Evolutionary conservation across 257 asterid genomes (phyloP), one percentile per base, ranked within the genome.

Genomic region (Thymus mandschuricus): DNA sequence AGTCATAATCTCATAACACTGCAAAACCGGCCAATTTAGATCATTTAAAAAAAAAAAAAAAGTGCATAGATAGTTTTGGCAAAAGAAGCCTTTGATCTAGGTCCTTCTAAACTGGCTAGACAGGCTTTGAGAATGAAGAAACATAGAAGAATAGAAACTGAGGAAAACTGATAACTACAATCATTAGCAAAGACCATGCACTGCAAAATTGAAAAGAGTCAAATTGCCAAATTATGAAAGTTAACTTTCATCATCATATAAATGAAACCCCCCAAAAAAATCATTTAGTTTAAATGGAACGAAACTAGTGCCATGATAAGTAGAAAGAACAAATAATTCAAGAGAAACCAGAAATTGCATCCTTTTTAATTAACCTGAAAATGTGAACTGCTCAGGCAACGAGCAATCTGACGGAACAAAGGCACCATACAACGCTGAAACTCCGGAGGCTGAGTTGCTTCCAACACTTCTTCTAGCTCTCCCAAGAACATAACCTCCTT

Each of bases 401-500:
- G 85, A 64, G 74, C 80, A 75, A 84, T 69, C 81, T 77, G 78
- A 60, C 78, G 79, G 60, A 85, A 82, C 77, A 85, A 73, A 70
- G 84, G 89, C 54, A 82, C 87, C 89, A 85, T 80, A 61, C 87
- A 82, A 6, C 85, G 87, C 74, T 85, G 87, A 48, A 85, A 85
- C 76, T 85, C 89, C 1, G 85, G 87, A 48, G 79, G 74, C 71
- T 85, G 89, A 66, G 89, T 85, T 21, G 85, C 89, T 78, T 85
- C 89, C 62, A 85, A 45, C 61, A 82, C 89, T 76, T 85, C 89
- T 76, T 82, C 89, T 9, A 85, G 72, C 80, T 85, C 89, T 31
- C 89, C 84, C 57, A 85, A 80, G 76, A 85, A 85, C 89, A 85
- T 85, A 8, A 82, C 90, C 84, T 85, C 87, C 84, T 85, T 85